phyloP scores from a whole-genome alignment of 192 early-diverging fungal genomes.

The Coemansia sp. region DNA sequence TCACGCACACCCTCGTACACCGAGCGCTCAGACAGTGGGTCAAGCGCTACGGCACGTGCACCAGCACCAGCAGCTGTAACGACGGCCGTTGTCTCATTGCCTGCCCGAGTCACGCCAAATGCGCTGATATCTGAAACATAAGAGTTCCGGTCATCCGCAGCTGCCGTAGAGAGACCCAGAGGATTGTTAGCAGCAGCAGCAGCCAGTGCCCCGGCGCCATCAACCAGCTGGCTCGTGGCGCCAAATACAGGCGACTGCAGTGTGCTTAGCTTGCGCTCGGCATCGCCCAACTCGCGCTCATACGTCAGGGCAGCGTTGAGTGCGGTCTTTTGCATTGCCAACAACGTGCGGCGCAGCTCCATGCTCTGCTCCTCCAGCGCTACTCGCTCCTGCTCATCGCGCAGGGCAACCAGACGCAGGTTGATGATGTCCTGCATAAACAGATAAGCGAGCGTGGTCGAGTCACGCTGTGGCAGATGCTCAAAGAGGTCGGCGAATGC shows the following conservation, averaged over 20 bases:
- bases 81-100: too few species aligned
- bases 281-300: slow-evolving; percentile 45
- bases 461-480: slow-evolving; percentile 17
- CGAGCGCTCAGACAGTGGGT: slow-evolving; percentile 9
- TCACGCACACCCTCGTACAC: slow-evolving; percentile 43
- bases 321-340: slow-evolving; percentile 49
- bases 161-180: not conserved
- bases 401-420: slow-evolving; percentile 25
- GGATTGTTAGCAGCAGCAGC: not conserved
- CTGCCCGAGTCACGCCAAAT: too few species aligned
- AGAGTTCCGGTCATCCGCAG: not conserved
- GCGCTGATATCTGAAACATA: not conserved
- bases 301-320: slow-evolving; percentile 42
- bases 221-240: not conserved
- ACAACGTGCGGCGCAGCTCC: slow-evolving; percentile 46
- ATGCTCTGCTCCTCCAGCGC: slow-evolving; percentile 34
- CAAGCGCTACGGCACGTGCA: too few species aligned
- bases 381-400: slow-evolving; percentile 25
- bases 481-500: slow-evolving; percentile 38
- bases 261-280: slow-evolving; percentile 28
- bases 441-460: slow-evolving; percentile 31
- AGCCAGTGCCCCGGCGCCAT: not conserved
- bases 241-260: slow-evolving; percentile 8
- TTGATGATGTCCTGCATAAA: slow-evolving; percentile 48
- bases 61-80: too few species aligned